Evolutionary conservation across 2,329 filamentous ascomycete species (phyloP), one percentile per base, ranked within the genome.

Genomic region (Epichloe glyceriae): DNA sequence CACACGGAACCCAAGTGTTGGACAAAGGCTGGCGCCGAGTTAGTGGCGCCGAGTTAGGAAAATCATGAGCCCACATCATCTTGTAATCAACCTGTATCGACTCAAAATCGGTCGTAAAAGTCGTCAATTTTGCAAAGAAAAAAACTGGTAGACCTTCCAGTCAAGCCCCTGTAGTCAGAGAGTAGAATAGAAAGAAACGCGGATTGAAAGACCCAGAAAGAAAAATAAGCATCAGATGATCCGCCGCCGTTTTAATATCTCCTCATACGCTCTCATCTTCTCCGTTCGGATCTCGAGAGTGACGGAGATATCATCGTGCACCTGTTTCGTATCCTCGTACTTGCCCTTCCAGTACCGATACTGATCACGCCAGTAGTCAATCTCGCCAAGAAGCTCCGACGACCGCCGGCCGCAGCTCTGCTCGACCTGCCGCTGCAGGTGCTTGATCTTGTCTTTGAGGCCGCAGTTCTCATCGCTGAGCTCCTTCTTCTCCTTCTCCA

Each of bases 401-500:
- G 69, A 54, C 19, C 67, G 62, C 14, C 54, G 61, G 53, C 51
- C 67, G 57, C 55, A 60, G 50, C 51, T 62, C 38, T 60, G 58
- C 33, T 65, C 62, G 3, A 65, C 35, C 39, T 68, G 63, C 42
- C 63, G 64, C 37, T 63, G 59, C 1, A 72, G 55, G 49, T 68
- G 62, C 35, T 61, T 59, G 20, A 71, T 50, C 33, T 67, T 58
- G 2, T 58, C 60, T 14, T 56, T 55, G 33, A 73, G 60, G 3
- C 56, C 53, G 39, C 64, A 59, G 52, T 67, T 68, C 47, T 74
- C 37, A 53, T 56, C 44, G 12, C 35, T 45, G 39, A 72, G 59
- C 5, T 57, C 56, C 42, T 64, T 62, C 53, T 66, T 68, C 47
- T 73, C 70, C 49, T 59, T 62, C 40, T 58, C 54, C 5, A 72